Base-by-base conservation (phyloP, 2,329 filamentous ascomycete species). In the Microsporum canis region DNA sequence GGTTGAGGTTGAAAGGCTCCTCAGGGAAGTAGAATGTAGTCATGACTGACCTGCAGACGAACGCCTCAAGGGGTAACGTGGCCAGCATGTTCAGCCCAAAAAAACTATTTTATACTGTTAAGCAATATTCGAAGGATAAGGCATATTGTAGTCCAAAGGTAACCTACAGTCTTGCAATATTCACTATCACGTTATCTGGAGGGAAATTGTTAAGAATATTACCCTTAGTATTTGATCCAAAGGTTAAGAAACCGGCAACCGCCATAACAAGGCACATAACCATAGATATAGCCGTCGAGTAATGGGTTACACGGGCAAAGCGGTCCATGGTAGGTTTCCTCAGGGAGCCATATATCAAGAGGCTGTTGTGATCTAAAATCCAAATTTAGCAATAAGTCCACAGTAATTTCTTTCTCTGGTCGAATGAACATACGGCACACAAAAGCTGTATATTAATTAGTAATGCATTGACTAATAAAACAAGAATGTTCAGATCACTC, bases 11-110 rank as follows among this genome's bases (percentile, higher is more conserved):
- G 77, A 91, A 95, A 0, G 88, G 87, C 66, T 89, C 82, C 62
- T 82, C 77, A 1, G 84, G 81, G 66, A 85, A 87, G 73, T 82
- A 88, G 71, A 95, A 96, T 65, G 89, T 91, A 67, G 89, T 83
- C 89, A 96, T 95, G 65, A 96, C 91, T 75, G 96, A 94, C 70
- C 94, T 85, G 75, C 94, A 99, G 60, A 99, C 94, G 73, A 99
- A 99, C 14, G 91, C 91, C 79, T 99, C 94, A 63, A 99, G 86
- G 0, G 94, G 94, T 39, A 99, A 80, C 1, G 94, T 97, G 12
- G 94, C 96, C 69, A 99, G 84, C 94, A 99, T 99, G 80, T 99
- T 99, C 66, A 99, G 82, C 1, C 94, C 94, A 71, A 99, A 97
- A 76, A 90, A 96, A 58, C 79, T 81, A 64, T 27, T 39, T n/a